A percentile compares a stretch with the other conserved stretches of the same genome.
phyloP scores from a whole-genome alignment of 106 monocot species.

The Dioscorea alata region DNA sequence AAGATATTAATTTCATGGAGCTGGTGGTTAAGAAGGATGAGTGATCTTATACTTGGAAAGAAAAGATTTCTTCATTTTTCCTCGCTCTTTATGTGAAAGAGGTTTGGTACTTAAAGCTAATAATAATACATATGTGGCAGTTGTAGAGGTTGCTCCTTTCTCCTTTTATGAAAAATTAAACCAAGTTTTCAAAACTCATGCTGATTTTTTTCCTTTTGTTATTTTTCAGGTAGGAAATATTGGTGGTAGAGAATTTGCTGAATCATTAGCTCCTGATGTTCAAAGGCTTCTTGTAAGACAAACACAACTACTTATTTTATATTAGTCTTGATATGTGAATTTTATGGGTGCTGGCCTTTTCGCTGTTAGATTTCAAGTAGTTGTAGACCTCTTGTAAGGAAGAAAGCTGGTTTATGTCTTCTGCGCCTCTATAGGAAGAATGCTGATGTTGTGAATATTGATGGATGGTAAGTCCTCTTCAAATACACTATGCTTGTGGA shows the following conservation, averaged over 20 bases:
- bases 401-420: conserved; percentile 98
- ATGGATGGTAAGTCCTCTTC: conserved; percentile 70
- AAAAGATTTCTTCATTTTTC: no score
- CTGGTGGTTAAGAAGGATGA: no score
- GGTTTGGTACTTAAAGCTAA: no score
- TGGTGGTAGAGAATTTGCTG: conserved; percentile 92
- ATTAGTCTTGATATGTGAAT: background rate
- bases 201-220: no score
- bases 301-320: background rate
- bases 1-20: no score
- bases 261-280: conserved; percentile 96
- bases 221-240: conserved; percentile 81
- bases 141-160: no score
- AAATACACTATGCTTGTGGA: background rate
- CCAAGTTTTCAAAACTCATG: no score
- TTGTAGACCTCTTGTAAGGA: conserved; percentile 91
- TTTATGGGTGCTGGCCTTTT: conserved; percentile 6
- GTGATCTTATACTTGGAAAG: no score
- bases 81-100: no score
- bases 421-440: conserved; percentile 92
- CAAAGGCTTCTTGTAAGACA: conserved; percentile 88
- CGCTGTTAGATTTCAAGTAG: conserved; percentile 79
- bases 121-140: no score
- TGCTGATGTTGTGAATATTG: conserved; percentile 92
- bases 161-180: no score